Conservation (phyloP, 352 stramenopile genomes). For the Pythium pyrilobum region DNA sequence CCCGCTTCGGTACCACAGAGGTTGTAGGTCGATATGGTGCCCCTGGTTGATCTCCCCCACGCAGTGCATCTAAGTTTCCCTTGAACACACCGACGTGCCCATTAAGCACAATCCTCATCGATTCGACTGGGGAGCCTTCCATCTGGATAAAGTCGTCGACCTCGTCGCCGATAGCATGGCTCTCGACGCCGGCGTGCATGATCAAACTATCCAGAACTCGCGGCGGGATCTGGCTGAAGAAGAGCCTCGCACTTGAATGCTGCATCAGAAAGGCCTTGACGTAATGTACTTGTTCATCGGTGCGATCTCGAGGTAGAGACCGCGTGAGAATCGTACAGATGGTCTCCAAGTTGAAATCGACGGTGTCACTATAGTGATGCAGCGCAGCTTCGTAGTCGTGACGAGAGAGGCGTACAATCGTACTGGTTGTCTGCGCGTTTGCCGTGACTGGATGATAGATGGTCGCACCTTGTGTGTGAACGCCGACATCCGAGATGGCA, state of each 20-base stretch:
- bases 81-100: constrained; percentile 43
- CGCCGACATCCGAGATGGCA: not conserved
- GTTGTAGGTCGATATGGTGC: not conserved
- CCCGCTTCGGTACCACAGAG: constrained; percentile 7
- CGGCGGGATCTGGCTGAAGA: constrained; percentile 34
- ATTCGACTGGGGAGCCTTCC: constrained; percentile 23
- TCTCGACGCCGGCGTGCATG: constrained; percentile 28
- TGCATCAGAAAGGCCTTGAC: constrained; percentile 26
- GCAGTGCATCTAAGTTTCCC: not conserved
- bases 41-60: not conserved
- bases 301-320: constrained; percentile 36
- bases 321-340: constrained; percentile 21
- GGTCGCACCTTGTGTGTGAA: constrained; percentile 20
- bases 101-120: constrained; percentile 35
- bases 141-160: constrained; percentile 31
- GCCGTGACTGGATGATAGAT: constrained; percentile 27
- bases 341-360: constrained; percentile 19
- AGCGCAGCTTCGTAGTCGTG: constrained; percentile 23
- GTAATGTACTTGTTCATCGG: constrained; percentile 34
- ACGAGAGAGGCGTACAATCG: constrained; percentile 23
- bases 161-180: constrained; percentile 19
- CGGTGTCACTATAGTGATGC: constrained; percentile 21
- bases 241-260: constrained; percentile 24
- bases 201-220: constrained; percentile 27
- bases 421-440: constrained; percentile 3